Percentiles rank a stretch among this genome's conserved stretches.
Conservation (phyloP, 345 rosid species). For the Rhodomyrtus tomentosa region DNA sequence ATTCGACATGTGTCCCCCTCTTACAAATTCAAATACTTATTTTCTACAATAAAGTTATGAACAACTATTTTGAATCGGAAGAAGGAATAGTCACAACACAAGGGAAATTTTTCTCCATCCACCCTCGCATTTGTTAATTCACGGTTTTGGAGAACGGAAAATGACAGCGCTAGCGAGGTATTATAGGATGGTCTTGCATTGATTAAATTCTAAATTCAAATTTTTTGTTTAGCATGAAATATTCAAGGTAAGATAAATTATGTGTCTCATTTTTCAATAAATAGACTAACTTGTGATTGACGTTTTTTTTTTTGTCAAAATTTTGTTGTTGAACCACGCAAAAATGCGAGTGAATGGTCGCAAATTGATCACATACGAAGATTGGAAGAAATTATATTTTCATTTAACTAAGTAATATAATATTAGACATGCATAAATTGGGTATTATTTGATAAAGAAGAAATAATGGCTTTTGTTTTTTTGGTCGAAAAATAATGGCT, state of each 20-base stretch:
- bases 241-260: not conserved
- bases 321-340: not conserved
- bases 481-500: not conserved
- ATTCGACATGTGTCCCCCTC: too few relatives aligned
- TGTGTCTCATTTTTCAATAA: not conserved
- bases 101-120: not conserved
- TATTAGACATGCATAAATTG: not conserved
- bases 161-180: not conserved
- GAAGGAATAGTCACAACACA: too few relatives aligned
- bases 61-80: too few relatives aligned
- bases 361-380: not conserved
- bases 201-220: not conserved
- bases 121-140: not conserved
- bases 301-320: too few relatives aligned
- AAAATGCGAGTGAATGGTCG: not conserved
- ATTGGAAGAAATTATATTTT: not conserved
- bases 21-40: too few relatives aligned
- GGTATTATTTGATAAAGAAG: not conserved
- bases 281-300: not conserved
- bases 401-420: not conserved
- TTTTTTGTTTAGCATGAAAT: not conserved
- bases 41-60: too few relatives aligned
- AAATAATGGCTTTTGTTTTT: not conserved
- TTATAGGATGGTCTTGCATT: not conserved
- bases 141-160: not conserved